Percentiles rank a stretch among this genome's conserved stretches.
Evolutionary conservation across 1,284 basidiomycete genomes (phyloP).

Genomic region (Sporisorium exsertum): DNA sequence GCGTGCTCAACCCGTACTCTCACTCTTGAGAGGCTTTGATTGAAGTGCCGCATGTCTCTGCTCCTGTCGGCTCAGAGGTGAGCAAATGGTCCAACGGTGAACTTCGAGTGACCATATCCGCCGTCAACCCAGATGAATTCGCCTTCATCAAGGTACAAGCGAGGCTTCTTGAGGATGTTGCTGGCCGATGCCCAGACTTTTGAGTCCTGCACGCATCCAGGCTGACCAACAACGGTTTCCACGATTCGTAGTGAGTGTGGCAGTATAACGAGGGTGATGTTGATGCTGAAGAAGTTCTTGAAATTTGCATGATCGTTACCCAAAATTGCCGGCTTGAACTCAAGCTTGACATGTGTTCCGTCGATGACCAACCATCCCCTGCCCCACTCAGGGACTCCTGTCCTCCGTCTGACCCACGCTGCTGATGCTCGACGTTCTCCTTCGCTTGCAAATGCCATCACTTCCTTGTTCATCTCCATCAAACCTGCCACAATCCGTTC

Average conservation of each 20-base stretch:
- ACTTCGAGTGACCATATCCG: too few species aligned
- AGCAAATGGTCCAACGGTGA: slow-evolving; percentile 9
- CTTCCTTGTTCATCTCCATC: background rate
- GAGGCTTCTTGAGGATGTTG: slow-evolving; percentile 16
- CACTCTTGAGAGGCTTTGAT: background rate
- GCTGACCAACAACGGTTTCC: slow-evolving; percentile 6
- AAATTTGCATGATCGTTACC: background rate
- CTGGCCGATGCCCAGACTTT: slow-evolving; percentile 6
- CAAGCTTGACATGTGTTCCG: background rate
- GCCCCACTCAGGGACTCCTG: background rate
- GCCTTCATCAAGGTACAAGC: too few species aligned
- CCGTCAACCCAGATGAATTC: too few species aligned
- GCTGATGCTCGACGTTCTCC: background rate
- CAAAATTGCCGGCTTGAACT: background rate
- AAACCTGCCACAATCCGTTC: background rate
- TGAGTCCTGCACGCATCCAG: slow-evolving; percentile 8
- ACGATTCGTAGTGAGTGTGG: too few species aligned
- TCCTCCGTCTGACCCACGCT: background rate
- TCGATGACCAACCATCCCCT: too few species aligned
- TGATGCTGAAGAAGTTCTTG: too few species aligned
- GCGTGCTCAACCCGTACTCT: slow-evolving; percentile 3
- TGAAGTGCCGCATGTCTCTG: slow-evolving; percentile 10
- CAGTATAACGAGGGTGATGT: too few species aligned
- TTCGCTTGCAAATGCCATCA: background rate
- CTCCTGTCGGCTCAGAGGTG: slow-evolving; percentile 3